Base-by-base conservation (phyloP, 75 land plant genomes). In the Cryptomeria japonica region DNA sequence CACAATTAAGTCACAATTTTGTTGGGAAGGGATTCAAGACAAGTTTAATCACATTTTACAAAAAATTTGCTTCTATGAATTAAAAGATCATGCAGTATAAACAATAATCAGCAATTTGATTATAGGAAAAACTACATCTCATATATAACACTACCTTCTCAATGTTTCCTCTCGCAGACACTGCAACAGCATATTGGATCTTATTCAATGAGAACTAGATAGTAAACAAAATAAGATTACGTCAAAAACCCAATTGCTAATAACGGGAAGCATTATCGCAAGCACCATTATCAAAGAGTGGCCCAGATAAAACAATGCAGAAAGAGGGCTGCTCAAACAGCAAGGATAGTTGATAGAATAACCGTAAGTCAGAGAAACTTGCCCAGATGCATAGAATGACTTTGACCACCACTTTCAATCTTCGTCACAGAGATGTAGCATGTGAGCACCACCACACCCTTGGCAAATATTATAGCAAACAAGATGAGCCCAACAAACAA, bases 121-220 rank as follows among this genome's bases (percentile, higher is more conserved):
- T 25, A 64, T 13, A 58, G n/a, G 12, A 25, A 68, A 19, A 25
- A 13, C 72, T 68, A 68, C 4, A 68, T 28, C n/a, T 68, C 72
- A n/a, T 68, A 13, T 19, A 68, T 7, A 5, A 68, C 15, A 47
- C 1, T 51, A 51, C n/a, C 72, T 22, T 68, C 72, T 68, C 72
- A 68, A 22, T 28, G 2, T 12, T 51, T 68, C 72, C 31, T 68
- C 72, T 68, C n/a, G 7, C 72, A 22, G n/a, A 68, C n/a, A 64
- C 28, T 4, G 1, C 72, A 68, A 68, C n/a, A 22, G n/a, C 72
- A 96, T 83, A 96, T 90, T 95, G 96, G 38, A 96, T 92, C 87
- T 96, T 95, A 19, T 95, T 94, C 7, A 96, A 95, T 25, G 98
- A 96, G 91, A 95, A 96, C 36, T 97, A 95, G 92, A 85, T 93